Conservation (phyloP, 2,329 filamentous ascomycete genomes). For the Triangularia verruculosa region DNA sequence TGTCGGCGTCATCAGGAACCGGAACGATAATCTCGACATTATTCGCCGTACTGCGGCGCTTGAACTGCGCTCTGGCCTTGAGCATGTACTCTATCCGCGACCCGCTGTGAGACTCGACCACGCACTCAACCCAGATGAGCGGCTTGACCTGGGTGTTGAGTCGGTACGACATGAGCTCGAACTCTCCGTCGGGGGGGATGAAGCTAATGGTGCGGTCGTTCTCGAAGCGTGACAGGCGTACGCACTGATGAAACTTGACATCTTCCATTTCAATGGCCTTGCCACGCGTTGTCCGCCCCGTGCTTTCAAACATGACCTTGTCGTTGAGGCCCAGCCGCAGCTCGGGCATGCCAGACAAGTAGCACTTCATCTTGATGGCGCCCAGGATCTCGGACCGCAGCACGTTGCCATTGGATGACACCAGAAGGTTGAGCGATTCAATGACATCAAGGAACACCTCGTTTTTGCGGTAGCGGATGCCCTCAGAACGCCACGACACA, state of each 20-base stretch:
- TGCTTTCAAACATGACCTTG: slow-evolving; percentile 99
- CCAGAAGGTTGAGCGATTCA: slow-evolving; percentile 92
- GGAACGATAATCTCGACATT: slow-evolving; percentile 98
- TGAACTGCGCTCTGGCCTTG: slow-evolving; percentile 97
- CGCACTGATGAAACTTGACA: slow-evolving; percentile 99
- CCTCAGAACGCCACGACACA: slow-evolving; percentile 96
- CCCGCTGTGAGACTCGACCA: slow-evolving; percentile 93
- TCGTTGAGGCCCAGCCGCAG: slow-evolving; percentile 91
- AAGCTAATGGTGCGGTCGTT: slow-evolving; percentile 99
- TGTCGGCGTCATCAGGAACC: slow-evolving; percentile 95
- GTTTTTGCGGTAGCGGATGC: slow-evolving; percentile 98
- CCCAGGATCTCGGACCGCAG: slow-evolving; percentile 94
- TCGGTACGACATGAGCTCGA: slow-evolving; percentile 98
- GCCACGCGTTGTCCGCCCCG: slow-evolving; percentile 85
- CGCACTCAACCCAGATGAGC: slow-evolving; percentile 96
- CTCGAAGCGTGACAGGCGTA: slow-evolving; percentile 91
- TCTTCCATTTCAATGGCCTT: slow-evolving; percentile 99
- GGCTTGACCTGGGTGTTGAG: slow-evolving; percentile 98
- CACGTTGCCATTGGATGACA: slow-evolving; percentile 91
- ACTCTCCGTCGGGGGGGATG: slow-evolving; percentile 96
- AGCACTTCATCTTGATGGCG: slow-evolving; percentile 99
- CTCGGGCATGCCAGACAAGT: slow-evolving; percentile 97
- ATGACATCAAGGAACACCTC: slow-evolving; percentile 98
- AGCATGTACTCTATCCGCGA: slow-evolving; percentile 98
- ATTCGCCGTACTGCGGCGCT: slow-evolving; percentile 94